Base-by-base conservation (phyloP, 495 filamentous ascomycete species). In the Annulohypoxylon maeteangense region DNA sequence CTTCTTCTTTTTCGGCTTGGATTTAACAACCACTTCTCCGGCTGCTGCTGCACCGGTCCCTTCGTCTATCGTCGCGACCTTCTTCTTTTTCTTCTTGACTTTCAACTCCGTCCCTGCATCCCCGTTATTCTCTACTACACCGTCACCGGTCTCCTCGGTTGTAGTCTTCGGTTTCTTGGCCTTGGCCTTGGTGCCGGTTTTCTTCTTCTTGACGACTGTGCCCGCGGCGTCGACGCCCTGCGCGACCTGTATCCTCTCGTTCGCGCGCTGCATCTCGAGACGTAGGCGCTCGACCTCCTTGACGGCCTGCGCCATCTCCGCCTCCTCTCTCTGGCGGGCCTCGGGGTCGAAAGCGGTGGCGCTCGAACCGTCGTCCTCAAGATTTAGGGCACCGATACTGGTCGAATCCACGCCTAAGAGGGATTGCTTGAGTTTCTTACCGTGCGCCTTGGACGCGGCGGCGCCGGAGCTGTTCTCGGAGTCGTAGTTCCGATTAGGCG, bases 211-310 rank as follows among this genome's bases (percentile, higher is more conserved):
- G 6, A 97, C 89, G 27, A 93, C 81, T 5, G 85, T 89, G 10
- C 91, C 92, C 67, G 93, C 92, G 4, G 81, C 81, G n/a, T 89
- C 86, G 3, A 89, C 87, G 3, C 89, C 92, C 62, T 92, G 86
- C 29, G 88, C 85, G 12, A 87, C 85, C 75, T 92, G 85, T 34
- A 96, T 90, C 57, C 93, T 81, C 81, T 98, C 94, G 34, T 92
- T 91, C 14, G 91, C 91, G 71, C 93, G 82, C 80, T 98, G 94
- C 93, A 99, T 98, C 78, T 95, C 92, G 55, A 96, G 78, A 38
- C 95, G 84, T 57, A 96, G 78, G 53, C 88, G 84, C 81, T 98
- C 95, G 12, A 99, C 91, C 76, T 97, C 90, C 76, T 89, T 88
- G 83, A 97, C 88, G 4, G 94, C 95, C 74, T 86, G 89, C 29